Evolutionary conservation across 2,329 filamentous ascomycete species (phyloP).

Genomic region (Scopulariopsis brevicaulis): DNA sequence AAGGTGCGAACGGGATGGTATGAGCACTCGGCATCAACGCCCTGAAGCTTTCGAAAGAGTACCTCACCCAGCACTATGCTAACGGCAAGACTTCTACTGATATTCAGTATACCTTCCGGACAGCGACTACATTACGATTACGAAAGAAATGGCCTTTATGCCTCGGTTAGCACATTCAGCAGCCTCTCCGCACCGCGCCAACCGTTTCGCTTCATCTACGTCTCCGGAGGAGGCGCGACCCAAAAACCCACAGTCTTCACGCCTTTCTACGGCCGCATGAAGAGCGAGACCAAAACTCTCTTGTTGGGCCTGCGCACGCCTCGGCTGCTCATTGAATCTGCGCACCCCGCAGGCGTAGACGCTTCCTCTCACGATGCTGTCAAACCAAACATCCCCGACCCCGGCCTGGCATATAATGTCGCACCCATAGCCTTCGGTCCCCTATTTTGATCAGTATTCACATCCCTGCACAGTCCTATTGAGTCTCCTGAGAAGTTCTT

Average conservation of each 20-base stretch:
- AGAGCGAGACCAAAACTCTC: slow-evolving; percentile 52
- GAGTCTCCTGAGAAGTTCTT: background rate
- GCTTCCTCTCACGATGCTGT: slow-evolving; percentile 10
- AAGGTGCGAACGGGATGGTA: slow-evolving; percentile 55
- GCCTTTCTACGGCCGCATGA: slow-evolving; percentile 49
- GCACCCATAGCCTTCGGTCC: background rate
- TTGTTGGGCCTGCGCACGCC: slow-evolving; percentile 39
- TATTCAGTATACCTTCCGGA: too few species aligned
- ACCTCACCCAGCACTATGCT: slow-evolving; percentile 11
- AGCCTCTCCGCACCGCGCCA: slow-evolving; percentile 24
- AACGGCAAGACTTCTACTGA: too few species aligned
- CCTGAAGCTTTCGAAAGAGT: slow-evolving; percentile 47
- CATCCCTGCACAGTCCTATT: background rate
- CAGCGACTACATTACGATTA: slow-evolving; percentile 58
- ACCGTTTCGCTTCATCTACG: slow-evolving; percentile 61
- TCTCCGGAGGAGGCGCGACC: slow-evolving; percentile 55
- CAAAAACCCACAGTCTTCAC: slow-evolving; percentile 44
- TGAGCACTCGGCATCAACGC: slow-evolving; percentile 63
- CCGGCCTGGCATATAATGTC: background rate
- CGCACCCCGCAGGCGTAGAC: slow-evolving; percentile 52
- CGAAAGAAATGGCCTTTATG: slow-evolving; percentile 52
- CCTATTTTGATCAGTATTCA: background rate
- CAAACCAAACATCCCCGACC: background rate
- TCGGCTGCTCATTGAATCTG: slow-evolving; percentile 34
- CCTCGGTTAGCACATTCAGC: slow-evolving; percentile 48